These are phyloP conservation scores for Fomitopsis palustris DNA, from an alignment of 1,284 basidiomycete genomes.

Conservation along the genomic window DNA sequence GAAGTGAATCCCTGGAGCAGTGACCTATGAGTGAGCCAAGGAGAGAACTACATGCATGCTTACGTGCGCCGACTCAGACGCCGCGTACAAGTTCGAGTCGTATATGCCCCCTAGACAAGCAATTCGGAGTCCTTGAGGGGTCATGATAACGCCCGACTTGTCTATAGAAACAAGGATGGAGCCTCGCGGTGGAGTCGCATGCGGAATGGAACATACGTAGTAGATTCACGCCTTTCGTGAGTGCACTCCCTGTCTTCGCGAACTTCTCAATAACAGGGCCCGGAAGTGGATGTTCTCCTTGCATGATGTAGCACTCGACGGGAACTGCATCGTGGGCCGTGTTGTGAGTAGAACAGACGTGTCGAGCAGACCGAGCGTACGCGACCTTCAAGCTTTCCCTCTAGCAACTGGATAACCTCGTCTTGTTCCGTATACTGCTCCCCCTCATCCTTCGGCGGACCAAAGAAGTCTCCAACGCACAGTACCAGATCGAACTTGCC, in stretches of 20 bases:
- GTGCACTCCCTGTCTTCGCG: constrained; percentile 69
- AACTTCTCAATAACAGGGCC: constrained; percentile 70
- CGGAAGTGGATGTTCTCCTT: constrained; percentile 77
- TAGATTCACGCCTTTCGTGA: constrained; percentile 81
- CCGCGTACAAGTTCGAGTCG: constrained; percentile 55
- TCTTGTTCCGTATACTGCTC: constrained; percentile 39
- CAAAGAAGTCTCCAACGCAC: constrained; percentile 91
- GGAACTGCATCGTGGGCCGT: constrained; percentile 54
- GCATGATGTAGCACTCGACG: constrained; percentile 89
- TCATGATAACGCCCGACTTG: constrained; percentile 81
- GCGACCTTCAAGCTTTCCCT: constrained; percentile 63
- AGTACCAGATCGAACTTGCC: constrained; percentile 91
- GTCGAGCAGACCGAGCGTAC: neutral
- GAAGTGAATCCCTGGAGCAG: constrained; percentile 62
- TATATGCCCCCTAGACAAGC: constrained; percentile 82
- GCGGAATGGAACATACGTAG: constrained; percentile 56
- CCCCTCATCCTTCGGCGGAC: constrained; percentile 43
- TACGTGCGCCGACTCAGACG: constrained; percentile 58
- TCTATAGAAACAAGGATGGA: constrained; percentile 40
- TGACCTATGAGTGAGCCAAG: neutral
- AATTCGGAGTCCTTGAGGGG: constrained; percentile 81
- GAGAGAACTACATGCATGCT: constrained; percentile 17
- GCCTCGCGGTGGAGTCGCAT: neutral
- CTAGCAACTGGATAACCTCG: constrained; percentile 59
- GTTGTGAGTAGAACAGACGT: constrained; percentile 3